A percentile compares a stretch with the other conserved stretches of the same genome.
These are phyloP conservation scores for Cordyceps cateniannulata DNA, from an alignment of 2,329 filamentous ascomycete genomes.

Conservation along the genomic window DNA sequence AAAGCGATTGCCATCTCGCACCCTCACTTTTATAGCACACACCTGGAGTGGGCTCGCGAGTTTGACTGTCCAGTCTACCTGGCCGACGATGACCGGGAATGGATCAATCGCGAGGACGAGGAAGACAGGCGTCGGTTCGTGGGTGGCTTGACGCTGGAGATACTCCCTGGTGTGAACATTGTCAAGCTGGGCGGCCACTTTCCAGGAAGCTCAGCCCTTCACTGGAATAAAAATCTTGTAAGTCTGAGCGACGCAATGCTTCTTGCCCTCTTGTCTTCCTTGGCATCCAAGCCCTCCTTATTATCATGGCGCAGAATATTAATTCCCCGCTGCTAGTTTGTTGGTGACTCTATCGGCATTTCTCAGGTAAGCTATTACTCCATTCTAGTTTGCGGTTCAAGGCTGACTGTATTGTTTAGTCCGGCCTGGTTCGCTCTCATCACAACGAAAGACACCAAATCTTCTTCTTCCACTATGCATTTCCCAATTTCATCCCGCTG, in stretches of 20 bases:
- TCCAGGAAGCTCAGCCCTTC: conserved; percentile 62
- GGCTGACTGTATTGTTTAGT: not conserved
- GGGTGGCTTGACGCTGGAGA: conserved; percentile 32
- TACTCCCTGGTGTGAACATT: conserved; percentile 43
- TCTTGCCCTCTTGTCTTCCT: not conserved
- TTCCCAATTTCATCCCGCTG: conserved; percentile 11
- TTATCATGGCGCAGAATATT: not conserved
- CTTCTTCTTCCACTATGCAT: conserved; percentile 13
- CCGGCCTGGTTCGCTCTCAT: conserved; percentile 8
- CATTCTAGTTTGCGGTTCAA: not conserved
- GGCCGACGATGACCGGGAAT: conserved; percentile 56
- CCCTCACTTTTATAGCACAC: conserved; percentile 76
- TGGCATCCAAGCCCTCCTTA: too few relatives aligned
- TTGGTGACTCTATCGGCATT: conserved; percentile 12
- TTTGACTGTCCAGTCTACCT: conserved; percentile 69
- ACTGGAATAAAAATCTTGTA: conserved; percentile 49
- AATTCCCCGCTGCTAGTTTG: conserved; percentile 1
- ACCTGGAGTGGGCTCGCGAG: conserved; percentile 63
- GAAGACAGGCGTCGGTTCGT: conserved; percentile 38
- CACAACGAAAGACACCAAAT: conserved; percentile 4
- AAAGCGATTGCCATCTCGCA: conserved; percentile 69
- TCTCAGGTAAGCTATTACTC: conserved; percentile 4
- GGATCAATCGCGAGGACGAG: conserved; percentile 48
- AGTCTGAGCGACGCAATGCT: not conserved
- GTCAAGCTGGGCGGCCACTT: conserved; percentile 78